Base-by-base conservation (phyloP, 805 yeast species). In the Candida montana region DNA sequence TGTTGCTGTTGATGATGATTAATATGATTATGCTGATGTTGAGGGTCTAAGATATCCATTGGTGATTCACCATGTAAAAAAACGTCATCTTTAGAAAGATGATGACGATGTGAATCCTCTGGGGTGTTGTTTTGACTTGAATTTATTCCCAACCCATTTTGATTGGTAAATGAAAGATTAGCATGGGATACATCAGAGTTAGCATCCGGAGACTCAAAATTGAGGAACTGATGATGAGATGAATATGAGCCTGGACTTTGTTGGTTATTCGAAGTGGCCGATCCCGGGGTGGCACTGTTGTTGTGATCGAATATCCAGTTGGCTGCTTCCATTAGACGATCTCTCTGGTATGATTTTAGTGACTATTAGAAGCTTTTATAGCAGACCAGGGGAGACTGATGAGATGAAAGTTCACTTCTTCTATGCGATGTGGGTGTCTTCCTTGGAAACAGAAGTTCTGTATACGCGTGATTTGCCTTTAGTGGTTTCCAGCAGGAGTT, bases 141-240 rank as follows among this genome's bases (percentile, higher is more conserved):
- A 26, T 30, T 18, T 23, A 24, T 19, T n/a, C 11, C 11, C 12
- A 26, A 13, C 13, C n/a, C 33, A 26, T 33, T 28, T 33, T 27
- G 11, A 32, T 31, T 37, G 7, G 16, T 17, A 4, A 16, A 29
- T 7, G 23, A 33, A 8, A 35, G 17, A 35, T 31, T 39, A 13
- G 33, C 30, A 31, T 36, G 44, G 11, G 44, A 27, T 2, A 33
- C 30, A 21, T 48, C 51, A 7, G 48, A 43, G 32, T 44, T 31
- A 20, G 31, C 41, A 8, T 42, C 41, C 2, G 57, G 55, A 12
- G 57, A 53, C 36, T 48, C 57, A 30, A 53, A 53, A 36, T 45
- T 46, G 15, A 53, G 35, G 33, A 46, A 53, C 13, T 45, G 35
- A 17, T 37, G 43, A 7, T 41, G 33, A 10, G 41, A 37, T 17